Percentiles rank a stretch among this genome's conserved stretches.
These are phyloP conservation scores for Sporothrix brasiliensis DNA, from an alignment of 2,329 filamentous ascomycete genomes.

Conservation along the genomic window DNA sequence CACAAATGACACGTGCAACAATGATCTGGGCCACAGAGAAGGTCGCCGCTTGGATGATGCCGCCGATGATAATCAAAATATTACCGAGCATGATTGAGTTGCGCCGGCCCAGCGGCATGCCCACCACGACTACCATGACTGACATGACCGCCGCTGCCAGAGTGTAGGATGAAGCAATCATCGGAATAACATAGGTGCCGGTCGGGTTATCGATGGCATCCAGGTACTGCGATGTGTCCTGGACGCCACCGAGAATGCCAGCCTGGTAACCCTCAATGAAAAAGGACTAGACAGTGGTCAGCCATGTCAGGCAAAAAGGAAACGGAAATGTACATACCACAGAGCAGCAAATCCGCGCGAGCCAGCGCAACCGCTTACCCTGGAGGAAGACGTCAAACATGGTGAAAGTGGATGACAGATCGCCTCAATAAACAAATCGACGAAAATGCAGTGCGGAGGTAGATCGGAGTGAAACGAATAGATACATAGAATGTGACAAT, in stretches of 20 bases:
- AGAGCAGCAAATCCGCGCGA: conserved; percentile 5
- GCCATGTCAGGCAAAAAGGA: not conserved
- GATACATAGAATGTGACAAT: no score
- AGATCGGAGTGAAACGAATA: no score
- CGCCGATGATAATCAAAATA: not conserved
- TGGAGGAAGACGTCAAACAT: conserved; percentile 5
- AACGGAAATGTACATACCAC: not conserved
- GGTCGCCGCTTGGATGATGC: conserved; percentile 10
- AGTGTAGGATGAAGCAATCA: conserved; percentile 19
- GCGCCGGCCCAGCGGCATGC: conserved; percentile 18
- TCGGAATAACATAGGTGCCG: conserved; percentile 16
- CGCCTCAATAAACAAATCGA: not conserved
- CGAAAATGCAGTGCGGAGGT: not conserved
- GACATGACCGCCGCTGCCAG: conserved; percentile 11
- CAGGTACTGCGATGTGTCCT: conserved; percentile 5
- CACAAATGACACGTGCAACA: conserved; percentile 12
- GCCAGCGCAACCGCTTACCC: conserved; percentile 1
- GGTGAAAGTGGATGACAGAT: not conserved
- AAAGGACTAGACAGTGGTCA: not conserved
- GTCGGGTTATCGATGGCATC: conserved; percentile 13
- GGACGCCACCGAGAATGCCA: conserved; percentile 16
- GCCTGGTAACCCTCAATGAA: conserved; percentile 18
- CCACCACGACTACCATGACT: not conserved
- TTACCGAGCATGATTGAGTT: conserved; percentile 21
- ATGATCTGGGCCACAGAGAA: conserved; percentile 17